Percentiles rank a stretch among this genome's conserved stretches.
Evolutionary conservation across 768 basidiomycete genomes (phyloP).

Genomic region (Mycena maculata): DNA sequence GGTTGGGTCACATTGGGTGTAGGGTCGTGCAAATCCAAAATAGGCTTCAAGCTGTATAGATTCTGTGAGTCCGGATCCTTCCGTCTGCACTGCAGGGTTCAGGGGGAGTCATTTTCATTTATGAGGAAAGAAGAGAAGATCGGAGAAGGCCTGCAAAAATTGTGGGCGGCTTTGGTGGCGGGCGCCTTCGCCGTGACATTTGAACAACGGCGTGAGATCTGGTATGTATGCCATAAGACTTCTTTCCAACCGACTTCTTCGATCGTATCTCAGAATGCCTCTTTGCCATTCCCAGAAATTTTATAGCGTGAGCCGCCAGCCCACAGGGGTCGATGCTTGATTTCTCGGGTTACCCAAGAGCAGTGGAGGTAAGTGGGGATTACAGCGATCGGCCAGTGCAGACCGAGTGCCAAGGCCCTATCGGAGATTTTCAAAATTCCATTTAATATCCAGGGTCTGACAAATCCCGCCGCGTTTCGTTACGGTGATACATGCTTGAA

Average conservation of each 20-base stretch:
- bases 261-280: not conserved
- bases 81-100: not conserved
- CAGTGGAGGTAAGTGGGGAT: not conserved
- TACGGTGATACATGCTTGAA: no score
- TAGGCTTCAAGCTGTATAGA: constrained; percentile 11
- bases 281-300: not conserved
- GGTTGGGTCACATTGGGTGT: not conserved
- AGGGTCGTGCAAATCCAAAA: not conserved
- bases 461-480: no score
- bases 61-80: not conserved
- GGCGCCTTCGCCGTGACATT: not conserved
- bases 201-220: not conserved
- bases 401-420: not conserved
- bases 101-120: not conserved
- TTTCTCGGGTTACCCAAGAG: not conserved
- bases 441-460: no score
- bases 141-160: not conserved
- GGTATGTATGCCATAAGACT: not conserved
- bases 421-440: not conserved
- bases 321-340: not conserved
- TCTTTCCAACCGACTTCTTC: not conserved
- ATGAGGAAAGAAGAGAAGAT: not conserved
- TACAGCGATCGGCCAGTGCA: not conserved
- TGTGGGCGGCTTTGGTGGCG: not conserved
- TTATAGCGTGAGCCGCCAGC: not conserved